Evolutionary conservation across 306 rosid genomes (phyloP).

Genomic region (Quercus wislizeni): DNA sequence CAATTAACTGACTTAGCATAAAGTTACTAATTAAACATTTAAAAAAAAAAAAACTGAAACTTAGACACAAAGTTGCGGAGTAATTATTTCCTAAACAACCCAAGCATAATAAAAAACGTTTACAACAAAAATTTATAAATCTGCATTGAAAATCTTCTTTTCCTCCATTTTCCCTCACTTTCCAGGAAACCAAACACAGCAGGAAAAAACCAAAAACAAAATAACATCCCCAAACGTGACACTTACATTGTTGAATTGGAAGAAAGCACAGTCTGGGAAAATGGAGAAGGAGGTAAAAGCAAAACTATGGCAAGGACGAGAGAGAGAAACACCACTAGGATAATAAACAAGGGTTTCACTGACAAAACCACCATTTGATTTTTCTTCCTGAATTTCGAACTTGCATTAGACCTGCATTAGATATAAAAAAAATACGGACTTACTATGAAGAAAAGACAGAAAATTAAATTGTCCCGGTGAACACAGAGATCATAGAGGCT

Average conservation of each 20-base stretch:
- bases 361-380: slow-evolving; percentile 59
- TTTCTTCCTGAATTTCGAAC: too few relatives aligned
- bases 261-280: slow-evolving; percentile 30
- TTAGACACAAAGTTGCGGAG: too few relatives aligned
- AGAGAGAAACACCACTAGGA: slow-evolving; percentile 44
- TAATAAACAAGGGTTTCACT: slow-evolving; percentile 59
- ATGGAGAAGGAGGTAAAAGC: slow-evolving; percentile 43
- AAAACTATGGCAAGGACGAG: slow-evolving; percentile 41
- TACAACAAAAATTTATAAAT: neutral
- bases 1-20: too few relatives aligned
- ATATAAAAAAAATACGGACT: too few relatives aligned
- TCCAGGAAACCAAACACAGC: neutral
- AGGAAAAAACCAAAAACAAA: neutral
- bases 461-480: too few relatives aligned
- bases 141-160: neutral
- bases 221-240: neutral
- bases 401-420: too few relatives aligned
- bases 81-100: neutral
- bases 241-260: slow-evolving; percentile 39
- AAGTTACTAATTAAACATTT: too few relatives aligned
- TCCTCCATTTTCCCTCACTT: neutral
- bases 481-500: too few relatives aligned
- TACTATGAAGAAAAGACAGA: too few relatives aligned
- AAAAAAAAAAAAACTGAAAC: too few relatives aligned
- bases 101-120: too few relatives aligned